Evolutionary conservation across 1,284 basidiomycete species (phyloP).

Genomic region (Clitocybe nebularis): DNA sequence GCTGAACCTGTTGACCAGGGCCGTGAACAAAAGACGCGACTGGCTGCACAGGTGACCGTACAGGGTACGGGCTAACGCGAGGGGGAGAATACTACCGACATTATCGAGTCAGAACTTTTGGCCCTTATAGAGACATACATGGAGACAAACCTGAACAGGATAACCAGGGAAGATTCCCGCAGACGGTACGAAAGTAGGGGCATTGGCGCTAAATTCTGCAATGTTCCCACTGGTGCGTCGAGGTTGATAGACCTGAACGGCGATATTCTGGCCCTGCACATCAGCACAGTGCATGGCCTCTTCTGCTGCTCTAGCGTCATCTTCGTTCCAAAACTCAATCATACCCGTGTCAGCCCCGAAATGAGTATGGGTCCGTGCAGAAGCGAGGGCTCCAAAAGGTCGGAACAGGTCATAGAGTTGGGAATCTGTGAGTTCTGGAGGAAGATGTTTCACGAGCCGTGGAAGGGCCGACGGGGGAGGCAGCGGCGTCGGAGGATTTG

Average conservation of each 20-base stretch:
- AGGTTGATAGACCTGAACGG: constrained; percentile 71
- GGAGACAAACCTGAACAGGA: constrained; percentile 35
- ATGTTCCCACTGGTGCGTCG: constrained; percentile 47
- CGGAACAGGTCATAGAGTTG: constrained; percentile 76
- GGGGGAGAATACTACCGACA: constrained; percentile 59
- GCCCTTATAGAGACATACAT: neutral
- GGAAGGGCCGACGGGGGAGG: constrained; percentile 72
- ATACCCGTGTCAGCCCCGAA: constrained; percentile 71
- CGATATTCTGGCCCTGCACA: constrained; percentile 75
- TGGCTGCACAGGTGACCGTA: constrained; percentile 30
- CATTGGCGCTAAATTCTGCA: constrained; percentile 66
- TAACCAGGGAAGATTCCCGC: constrained; percentile 50
- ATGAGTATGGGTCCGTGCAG: constrained; percentile 64
- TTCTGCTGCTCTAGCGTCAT: constrained; percentile 76
- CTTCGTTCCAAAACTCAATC: constrained; percentile 86
- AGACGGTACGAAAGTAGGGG: constrained; percentile 71
- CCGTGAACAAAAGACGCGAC: constrained; percentile 67
- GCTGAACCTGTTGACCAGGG: constrained; percentile 85
- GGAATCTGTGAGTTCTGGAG: constrained; percentile 63
- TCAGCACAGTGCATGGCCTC: constrained; percentile 78
- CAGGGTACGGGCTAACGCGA: constrained; percentile 34
- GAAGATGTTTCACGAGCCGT: constrained; percentile 75
- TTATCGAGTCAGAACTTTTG: neutral
- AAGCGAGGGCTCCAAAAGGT: constrained; percentile 68
- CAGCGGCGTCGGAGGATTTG: constrained; percentile 63